These are phyloP conservation scores for Daldinia caldariorum DNA, from an alignment of 495 filamentous ascomycete species.

Conservation along the genomic window DNA sequence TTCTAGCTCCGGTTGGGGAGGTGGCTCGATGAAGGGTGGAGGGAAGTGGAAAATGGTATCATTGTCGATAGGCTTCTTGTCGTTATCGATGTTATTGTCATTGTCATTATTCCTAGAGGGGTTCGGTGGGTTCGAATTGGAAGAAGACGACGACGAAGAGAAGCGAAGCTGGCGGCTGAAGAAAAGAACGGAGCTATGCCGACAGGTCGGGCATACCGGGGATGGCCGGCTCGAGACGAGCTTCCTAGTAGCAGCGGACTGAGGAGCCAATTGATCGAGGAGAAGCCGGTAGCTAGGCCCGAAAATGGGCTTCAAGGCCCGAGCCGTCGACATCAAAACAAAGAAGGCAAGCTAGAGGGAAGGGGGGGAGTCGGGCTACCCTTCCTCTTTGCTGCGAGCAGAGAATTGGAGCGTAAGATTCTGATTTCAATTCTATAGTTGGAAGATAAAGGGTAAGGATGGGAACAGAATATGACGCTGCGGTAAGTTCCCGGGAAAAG, in stretches of 20 bases:
- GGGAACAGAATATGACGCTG: constrained; percentile 30
- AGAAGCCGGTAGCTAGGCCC: constrained; percentile 45
- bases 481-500: constrained; percentile 16
- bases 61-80: background rate
- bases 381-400: constrained; percentile 20
- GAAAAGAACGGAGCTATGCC: constrained; percentile 16
- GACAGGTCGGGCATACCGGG: constrained; percentile 41
- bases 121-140: constrained; percentile 34
- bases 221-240: constrained; percentile 34
- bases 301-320: constrained; percentile 47
- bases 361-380: constrained; percentile 17
- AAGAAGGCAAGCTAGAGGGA: constrained; percentile 2
- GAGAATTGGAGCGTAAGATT: constrained; percentile 4
- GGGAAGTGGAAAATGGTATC: constrained; percentile 2
- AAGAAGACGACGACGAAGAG: constrained; percentile 22
- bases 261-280: constrained; percentile 44
- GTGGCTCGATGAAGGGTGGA: constrained; percentile 15
- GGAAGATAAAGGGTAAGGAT: background rate
- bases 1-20: constrained; percentile 9
- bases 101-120: constrained; percentile 14
- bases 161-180: constrained; percentile 34
- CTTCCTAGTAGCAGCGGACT: constrained; percentile 26
- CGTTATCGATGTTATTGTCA: constrained; percentile 1
- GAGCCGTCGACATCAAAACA: constrained; percentile 41
- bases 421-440: background rate